Base-by-base conservation (phyloP, 805 yeast species). In the Blastobotrys parvus region DNA sequence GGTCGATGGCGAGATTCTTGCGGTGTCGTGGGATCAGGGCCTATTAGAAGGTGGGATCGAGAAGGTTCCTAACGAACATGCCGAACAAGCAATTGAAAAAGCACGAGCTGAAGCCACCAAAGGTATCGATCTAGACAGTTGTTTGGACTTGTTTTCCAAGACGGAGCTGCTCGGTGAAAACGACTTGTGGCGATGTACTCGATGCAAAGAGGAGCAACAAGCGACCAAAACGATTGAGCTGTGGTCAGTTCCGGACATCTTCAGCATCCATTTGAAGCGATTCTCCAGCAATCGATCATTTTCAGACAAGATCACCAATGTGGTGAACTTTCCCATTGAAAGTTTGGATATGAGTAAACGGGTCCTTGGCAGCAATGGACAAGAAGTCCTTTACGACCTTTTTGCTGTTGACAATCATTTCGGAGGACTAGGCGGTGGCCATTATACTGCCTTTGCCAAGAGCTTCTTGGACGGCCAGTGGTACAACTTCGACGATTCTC, bases 391-490 rank as follows among this genome's bases (percentile, higher is more conserved):
- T 1, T 90, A 90, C 61, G 97, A 92, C 58, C 67, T 92, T 48
- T 71, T 85, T 54, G 97, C 92, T 0, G 96, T 92, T 18, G 97
- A 89, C 59, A 92, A 90, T 59, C 98, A 92, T 58, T 88, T 72
- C 59, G 98, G 97, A 40, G 96, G 97, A 0, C 68, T 90, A 16
- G 97, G 97, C 0, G 97, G 97, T 3, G 97, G 98, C 1, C 97
- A 92, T 66, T 90, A 92, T 62, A 92, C 98, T 1, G 84, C 97
- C 0, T 82, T 78, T 55, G 95, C 76, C 0, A 82, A 81, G 59
- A 89, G 89, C 56, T 80, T 77, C 60, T 69, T 77, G 35, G 94
- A 85, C 55, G 66, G 66, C 17, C 70, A 77, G 45, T 92, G 97
- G 97, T 87, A 88, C 58, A 83, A 88, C 58, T 90, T 73, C 60